A percentile compares a stretch with the other conserved stretches of the same genome.
Evolutionary conservation across 345 rosid species (phyloP).

Genomic region (Sisymbrium altissimum): DNA sequence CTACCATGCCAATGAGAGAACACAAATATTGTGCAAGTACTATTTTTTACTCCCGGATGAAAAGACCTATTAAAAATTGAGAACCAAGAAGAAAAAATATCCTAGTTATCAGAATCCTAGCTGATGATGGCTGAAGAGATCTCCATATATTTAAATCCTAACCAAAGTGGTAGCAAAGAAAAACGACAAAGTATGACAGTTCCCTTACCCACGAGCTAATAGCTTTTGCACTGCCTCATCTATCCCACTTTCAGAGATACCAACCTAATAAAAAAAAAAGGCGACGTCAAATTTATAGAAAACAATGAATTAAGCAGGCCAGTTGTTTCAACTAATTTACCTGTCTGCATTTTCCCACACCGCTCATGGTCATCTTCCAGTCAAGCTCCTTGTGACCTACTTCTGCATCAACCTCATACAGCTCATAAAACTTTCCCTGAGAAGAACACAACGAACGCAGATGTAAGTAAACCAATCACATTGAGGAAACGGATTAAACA

Average conservation of each 20-base stretch:
- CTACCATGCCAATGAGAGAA: neutral
- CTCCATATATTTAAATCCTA: neutral
- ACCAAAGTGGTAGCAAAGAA: neutral
- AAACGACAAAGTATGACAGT: neutral
- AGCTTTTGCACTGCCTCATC: slow-evolving; percentile 90
- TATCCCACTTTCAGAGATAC: slow-evolving; percentile 81
- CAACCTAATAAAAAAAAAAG: slow-evolving; percentile 51
- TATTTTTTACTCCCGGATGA: neutral
- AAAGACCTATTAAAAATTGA: neutral
- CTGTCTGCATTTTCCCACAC: slow-evolving; percentile 98
- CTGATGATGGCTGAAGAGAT: neutral
- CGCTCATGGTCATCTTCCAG: slow-evolving; percentile 92
- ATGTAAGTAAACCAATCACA: slow-evolving; percentile 16
- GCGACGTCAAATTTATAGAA: neutral
- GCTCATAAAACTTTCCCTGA: slow-evolving; percentile 94
- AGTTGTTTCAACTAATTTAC: slow-evolving; percentile 37
- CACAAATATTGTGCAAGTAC: neutral
- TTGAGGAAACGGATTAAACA: neutral
- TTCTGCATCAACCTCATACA: slow-evolving; percentile 96
- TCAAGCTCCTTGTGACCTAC: slow-evolving; percentile 89
- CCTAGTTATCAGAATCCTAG: neutral
- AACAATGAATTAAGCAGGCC: neutral
- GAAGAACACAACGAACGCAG: slow-evolving; percentile 18
- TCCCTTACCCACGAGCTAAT: slow-evolving; percentile 83
- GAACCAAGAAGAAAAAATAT: neutral